Evolutionary conservation across 2,329 filamentous ascomycete species (phyloP), one percentile per base, ranked within the genome.

Genomic region (Colletotrichum echinochloae): DNA sequence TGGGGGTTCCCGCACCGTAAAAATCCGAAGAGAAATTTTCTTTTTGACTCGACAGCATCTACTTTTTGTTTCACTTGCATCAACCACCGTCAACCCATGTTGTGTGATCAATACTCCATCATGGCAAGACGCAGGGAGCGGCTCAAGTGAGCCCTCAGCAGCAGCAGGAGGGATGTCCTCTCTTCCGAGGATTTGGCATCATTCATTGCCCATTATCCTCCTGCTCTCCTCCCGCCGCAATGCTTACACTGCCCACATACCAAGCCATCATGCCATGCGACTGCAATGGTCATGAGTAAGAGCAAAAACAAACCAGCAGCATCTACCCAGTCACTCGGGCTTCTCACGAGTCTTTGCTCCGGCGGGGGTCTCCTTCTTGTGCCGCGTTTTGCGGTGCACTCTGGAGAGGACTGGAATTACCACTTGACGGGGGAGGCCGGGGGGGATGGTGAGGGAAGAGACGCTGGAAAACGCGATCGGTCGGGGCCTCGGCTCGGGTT

Each of bases 361-460:
- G 33, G 64, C 59, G 66, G 48, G 57, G 72, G 72, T 70, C 72
- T 72, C 70, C 70, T 65, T 48, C 62, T 55, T 54, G 61, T 44
- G 54, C 48, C 71, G 67, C 72, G 72, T 73, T 73, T 67, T 73
- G 72, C 59, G 66, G 61, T 62, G 60, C 62, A 61, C 63, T 71
- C 28, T 57, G 72, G 70, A 72, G 72, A 72, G 64, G 72, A 69
- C 67, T 66, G 60, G 60, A 54, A 62, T 20, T 41, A 28, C 37
- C n/a, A 51, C 30, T 16, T 64, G 35, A 51, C 28, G 55, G 41
- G 63, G 18, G 5, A 14, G 23, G 35, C 41, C 28, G 55, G 41
- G 63, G 18, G 5, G 20, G 23, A 49, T 5, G 2, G 41, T 39
- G 14, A 20, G 18, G 9, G 39, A 18, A 26, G 20, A 33, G 4